Evolutionary conservation across 345 rosid species (phyloP).

Genomic region (Citrus medica): DNA sequence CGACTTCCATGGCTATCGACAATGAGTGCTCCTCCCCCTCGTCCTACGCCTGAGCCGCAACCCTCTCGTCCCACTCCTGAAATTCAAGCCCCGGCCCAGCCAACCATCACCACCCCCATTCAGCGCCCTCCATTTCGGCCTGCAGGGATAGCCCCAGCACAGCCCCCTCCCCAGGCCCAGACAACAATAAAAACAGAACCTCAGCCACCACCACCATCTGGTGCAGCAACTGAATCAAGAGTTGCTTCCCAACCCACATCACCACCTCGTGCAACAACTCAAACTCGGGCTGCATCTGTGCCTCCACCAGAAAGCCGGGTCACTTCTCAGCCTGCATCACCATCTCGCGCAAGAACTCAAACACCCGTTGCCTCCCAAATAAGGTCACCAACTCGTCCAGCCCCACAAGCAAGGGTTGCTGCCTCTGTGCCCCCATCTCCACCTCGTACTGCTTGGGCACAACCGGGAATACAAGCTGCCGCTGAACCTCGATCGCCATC

Average conservation of each 20-base stretch:
- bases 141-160: conserved; percentile 30
- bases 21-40: conserved; percentile 28
- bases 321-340: neutral
- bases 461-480: conserved; percentile 17
- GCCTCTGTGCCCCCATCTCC: conserved; percentile 23
- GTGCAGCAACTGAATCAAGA: conserved; percentile 6
- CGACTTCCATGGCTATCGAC: conserved; percentile 59
- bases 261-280: conserved; percentile 11
- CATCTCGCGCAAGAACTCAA: conserved; percentile 19
- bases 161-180: conserved; percentile 20
- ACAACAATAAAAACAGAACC: conserved; percentile 17
- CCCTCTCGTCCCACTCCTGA: conserved; percentile 17
- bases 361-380: conserved; percentile 13
- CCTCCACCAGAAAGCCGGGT: conserved; percentile 5
- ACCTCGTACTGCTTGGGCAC: conserved; percentile 31
- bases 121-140: conserved; percentile 50
- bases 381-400: conserved; percentile 21
- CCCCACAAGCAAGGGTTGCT: conserved; percentile 10
- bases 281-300: neutral
- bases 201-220: conserved; percentile 15
- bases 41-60: conserved; percentile 18
- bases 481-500: conserved; percentile 27
- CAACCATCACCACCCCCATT: conserved; percentile 15
- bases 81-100: conserved; percentile 32
- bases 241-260: conserved; percentile 15